Base-by-base conservation (phyloP, 768 basidiomycete genomes). In the Butyriboletus loyo region DNA sequence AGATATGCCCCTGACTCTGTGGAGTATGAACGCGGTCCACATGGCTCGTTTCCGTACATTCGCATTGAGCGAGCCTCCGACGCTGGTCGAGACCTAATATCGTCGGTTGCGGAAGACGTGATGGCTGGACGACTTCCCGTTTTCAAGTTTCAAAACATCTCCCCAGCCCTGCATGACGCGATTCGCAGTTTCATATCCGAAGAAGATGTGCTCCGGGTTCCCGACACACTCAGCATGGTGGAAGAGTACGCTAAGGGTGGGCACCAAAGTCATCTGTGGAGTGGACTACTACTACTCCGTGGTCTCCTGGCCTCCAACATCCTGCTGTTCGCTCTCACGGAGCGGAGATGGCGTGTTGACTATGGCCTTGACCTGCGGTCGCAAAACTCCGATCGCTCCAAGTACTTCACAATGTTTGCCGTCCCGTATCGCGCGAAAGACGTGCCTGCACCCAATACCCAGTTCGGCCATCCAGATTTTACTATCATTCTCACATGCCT, bases 381-480 rank as follows among this genome's bases (percentile, higher is more conserved):
- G 0, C n/a, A n/a, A n/a, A n/a, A n/a, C n/a, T n/a, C n/a, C n/a
- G n/a, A n/a, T n/a, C n/a, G n/a, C n/a, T n/a, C n/a, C n/a, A n/a
- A n/a, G 2, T 7, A 11, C 38, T 7, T 3, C 1, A 66, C 68
- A 0, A 50, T 57, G 52, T 50, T 72, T 2, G 71, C 71, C 0
- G 67, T 73, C 0, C 71, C 73, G 0, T 73, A 72, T 22, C 66
- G 67, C 0, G 72, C 71, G 0, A 72, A 68, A 49, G 73, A 74
- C n/a, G 40, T 61, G 2, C 71, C 71, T 0, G 55, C 69, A 15
- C 27, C 53, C 8, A 53, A 61, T 30, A 65, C 71, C 1, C 66
- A 73, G 27, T 74, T 73, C 17, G 66, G 66, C 14, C 73, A 74
- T 35, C 72, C 72, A 13, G 73, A 73, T 19, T 52, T 73, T 15